These are phyloP conservation scores for Phytophthora tubulina DNA, from an alignment of 352 stramenopile species.

Conservation along the genomic window DNA sequence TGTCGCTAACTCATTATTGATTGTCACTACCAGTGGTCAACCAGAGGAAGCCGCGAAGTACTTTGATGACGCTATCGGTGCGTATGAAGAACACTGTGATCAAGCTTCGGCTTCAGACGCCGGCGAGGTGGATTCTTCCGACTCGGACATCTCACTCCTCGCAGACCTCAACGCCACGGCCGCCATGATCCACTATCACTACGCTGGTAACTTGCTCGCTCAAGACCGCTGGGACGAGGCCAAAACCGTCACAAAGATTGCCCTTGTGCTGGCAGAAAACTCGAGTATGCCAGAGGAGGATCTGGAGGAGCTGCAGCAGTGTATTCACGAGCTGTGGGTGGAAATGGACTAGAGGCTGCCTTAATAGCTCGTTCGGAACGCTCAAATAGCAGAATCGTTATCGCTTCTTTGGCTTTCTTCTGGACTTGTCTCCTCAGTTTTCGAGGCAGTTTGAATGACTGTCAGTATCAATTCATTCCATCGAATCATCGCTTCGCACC, in stretches of 20 bases:
- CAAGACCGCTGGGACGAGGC: constrained; percentile 37
- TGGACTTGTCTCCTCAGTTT: no score
- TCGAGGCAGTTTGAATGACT: no score
- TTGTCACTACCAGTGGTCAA: constrained; percentile 14
- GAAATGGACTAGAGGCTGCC: constrained; percentile 30
- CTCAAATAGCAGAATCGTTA: no score
- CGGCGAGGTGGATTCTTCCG: constrained; percentile 13
- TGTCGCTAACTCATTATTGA: neutral
- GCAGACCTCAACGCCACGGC: constrained; percentile 37
- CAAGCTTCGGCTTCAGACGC: constrained; percentile 11
- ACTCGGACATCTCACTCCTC: constrained; percentile 26
- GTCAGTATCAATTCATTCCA: no score
- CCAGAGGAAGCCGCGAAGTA: constrained; percentile 30
- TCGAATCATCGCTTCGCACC: no score
- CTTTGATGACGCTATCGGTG: constrained; percentile 38
- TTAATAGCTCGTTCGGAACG: neutral
- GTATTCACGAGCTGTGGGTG: constrained; percentile 40
- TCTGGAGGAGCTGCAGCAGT: constrained; percentile 36
- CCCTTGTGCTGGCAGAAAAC: constrained; percentile 37
- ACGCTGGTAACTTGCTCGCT: constrained; percentile 34
- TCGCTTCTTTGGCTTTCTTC: no score
- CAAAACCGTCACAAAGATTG: constrained; percentile 37
- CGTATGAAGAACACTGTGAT: constrained; percentile 41
- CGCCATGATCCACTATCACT: constrained; percentile 45
- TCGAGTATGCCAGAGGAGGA: constrained; percentile 36